Base-by-base conservation (phyloP, 805 yeast genomes). In the Hanseniaspora taiwanica region DNA sequence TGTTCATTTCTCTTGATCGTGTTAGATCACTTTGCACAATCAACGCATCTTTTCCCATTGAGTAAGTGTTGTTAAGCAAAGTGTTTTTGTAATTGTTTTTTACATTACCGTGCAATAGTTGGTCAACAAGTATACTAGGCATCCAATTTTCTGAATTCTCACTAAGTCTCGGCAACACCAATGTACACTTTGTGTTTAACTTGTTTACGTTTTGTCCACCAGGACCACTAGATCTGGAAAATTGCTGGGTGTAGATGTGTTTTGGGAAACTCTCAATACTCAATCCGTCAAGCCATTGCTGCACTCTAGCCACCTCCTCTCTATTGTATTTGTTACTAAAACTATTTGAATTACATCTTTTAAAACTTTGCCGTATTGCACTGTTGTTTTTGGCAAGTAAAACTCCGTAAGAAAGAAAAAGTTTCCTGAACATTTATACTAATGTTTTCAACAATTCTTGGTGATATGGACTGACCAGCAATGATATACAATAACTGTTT, bases 201-300 rank as follows among this genome's bases (percentile, higher is more conserved):
- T 83, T 83, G 56, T 83, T 83, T 9, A 84, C 93, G 51, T 84
- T 79, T 49, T 83, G 94, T 0, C 94, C 94, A 1, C 94, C 94
- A 0, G 94, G 84, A 0, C 94, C 94, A 25, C 86, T 73, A 0
- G 91, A 71, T 43, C 87, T 57, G 41, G 56, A 60, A 39, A 46
- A 59, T 19, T 56, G 50, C 10, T 48, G 44, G 10, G 36, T 23
- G 35, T 56, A 50, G 38, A 42, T 21, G 10, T 40, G 43, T 17
- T 24, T 18, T 1, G 59, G 59, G 2, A 62, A 51, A 12, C 55
- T 40, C 16, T 51, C 44, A 39, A 63, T 58, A 49, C 73, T 67
- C 52, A 82, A 63, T 1, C 54, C 40, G 20, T 60, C 52, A 44
- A 83, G 24, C 63, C 63, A 58, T 37, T 35, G 27, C 34, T 48